Conservation (phyloP, 2,329 filamentous ascomycete species). For the Trichothecium roseum region DNA sequence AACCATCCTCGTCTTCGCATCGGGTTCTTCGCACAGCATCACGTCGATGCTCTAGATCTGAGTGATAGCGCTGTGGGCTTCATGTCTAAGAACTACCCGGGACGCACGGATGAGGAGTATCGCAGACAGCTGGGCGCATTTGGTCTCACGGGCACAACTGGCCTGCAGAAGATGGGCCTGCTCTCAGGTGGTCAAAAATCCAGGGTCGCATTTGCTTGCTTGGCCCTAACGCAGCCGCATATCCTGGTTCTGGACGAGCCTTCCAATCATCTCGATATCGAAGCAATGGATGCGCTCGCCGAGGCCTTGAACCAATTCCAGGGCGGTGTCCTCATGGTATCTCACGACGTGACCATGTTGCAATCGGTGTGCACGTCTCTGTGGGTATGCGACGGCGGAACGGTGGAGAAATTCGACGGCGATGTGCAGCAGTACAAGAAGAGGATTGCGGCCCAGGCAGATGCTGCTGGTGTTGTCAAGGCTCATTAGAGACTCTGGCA, state of each 20-base stretch:
- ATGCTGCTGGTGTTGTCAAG: conserved; percentile 76
- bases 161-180: conserved; percentile 88
- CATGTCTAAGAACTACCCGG: conserved; percentile 88
- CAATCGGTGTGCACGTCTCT: conserved; percentile 89
- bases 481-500: conserved; percentile 31
- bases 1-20: conserved; percentile 81
- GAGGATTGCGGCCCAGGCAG: conserved; percentile 81
- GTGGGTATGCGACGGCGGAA: conserved; percentile 94
- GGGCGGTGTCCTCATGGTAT: conserved; percentile 96
- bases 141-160: conserved; percentile 86
- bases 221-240: conserved; percentile 88
- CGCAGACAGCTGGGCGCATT: conserved; percentile 87
- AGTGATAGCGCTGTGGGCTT: conserved; percentile 84
- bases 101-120: conserved; percentile 92
- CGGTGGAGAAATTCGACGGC: conserved; percentile 90
- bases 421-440: conserved; percentile 98
- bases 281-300: conserved; percentile 93
- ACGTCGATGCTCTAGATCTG: conserved; percentile 91
- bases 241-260: conserved; percentile 97
- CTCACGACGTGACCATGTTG: conserved; percentile 97
- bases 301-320: conserved; percentile 77
- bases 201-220: conserved; percentile 93
- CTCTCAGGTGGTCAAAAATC: conserved; percentile 97
- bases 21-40: conserved; percentile 97
- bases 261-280: conserved; percentile 97